A percentile compares a stretch with the other conserved stretches of the same genome.
phyloP scores from a whole-genome alignment of 331 rosid species.

The Ulmus americana region DNA sequence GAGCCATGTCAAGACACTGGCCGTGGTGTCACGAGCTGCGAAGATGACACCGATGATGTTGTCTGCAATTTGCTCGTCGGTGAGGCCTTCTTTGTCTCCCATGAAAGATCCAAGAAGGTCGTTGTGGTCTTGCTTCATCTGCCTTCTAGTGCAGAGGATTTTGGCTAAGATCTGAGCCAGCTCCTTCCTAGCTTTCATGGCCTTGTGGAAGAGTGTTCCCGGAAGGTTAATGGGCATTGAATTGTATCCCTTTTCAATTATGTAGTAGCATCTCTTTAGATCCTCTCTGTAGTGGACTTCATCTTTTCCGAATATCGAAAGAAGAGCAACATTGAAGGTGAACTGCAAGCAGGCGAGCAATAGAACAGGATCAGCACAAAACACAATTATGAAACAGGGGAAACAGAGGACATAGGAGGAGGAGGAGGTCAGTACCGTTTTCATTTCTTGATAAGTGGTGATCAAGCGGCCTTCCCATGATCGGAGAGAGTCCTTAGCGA shows the following conservation, averaged over 20 bases:
- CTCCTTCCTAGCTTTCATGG: slow-evolving; percentile 82
- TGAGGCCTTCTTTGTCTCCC: slow-evolving; percentile 66
- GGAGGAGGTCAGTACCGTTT: slow-evolving; percentile 38
- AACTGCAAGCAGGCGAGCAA: slow-evolving; percentile 37
- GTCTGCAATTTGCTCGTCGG: slow-evolving; percentile 77
- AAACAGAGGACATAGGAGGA: slow-evolving; percentile 1
- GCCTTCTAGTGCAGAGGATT: slow-evolving; percentile 54
- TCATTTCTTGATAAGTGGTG: slow-evolving; percentile 77
- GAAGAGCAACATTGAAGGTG: slow-evolving; percentile 73
- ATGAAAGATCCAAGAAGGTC: slow-evolving; percentile 75
- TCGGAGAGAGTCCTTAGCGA: slow-evolving; percentile 47
- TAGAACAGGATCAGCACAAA: too few species aligned
- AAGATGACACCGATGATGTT: slow-evolving; percentile 78
- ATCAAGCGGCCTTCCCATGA: slow-evolving; percentile 54
- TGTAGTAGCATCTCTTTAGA: slow-evolving; percentile 66
- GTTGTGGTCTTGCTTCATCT: slow-evolving; percentile 33
- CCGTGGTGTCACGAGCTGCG: slow-evolving; percentile 90
- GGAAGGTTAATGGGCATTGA: slow-evolving; percentile 81
- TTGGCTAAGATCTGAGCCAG: slow-evolving; percentile 65
- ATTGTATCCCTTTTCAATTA: slow-evolving; percentile 69
- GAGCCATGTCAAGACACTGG: slow-evolving; percentile 87
- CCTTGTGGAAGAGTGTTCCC: slow-evolving; percentile 65
- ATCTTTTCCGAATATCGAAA: slow-evolving; percentile 68
- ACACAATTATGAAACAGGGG: background rate
- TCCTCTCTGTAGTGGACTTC: slow-evolving; percentile 56